Conservation (phyloP, 208 protist species). For the Trichomonas gallinae region DNA sequence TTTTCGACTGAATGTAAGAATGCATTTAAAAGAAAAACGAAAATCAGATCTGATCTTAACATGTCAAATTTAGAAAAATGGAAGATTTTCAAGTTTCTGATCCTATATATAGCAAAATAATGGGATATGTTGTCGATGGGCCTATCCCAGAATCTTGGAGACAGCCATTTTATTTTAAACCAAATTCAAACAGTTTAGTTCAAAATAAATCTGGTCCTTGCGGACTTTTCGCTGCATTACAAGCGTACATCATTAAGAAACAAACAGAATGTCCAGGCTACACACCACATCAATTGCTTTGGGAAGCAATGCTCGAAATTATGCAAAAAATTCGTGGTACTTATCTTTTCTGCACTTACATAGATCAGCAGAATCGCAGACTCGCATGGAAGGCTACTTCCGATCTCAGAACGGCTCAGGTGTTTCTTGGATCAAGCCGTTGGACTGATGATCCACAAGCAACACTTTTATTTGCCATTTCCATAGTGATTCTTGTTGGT, state of each 20-base stretch:
- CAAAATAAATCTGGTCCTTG: constrained; percentile 5
- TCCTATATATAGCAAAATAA: neutral
- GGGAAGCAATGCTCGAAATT: neutral
- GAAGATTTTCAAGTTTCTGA: neutral
- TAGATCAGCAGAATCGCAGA: neutral
- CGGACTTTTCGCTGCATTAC: neutral
- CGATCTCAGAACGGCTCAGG: neutral
- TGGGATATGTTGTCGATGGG: neutral
- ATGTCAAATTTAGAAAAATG: neutral
- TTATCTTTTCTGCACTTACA: neutral
- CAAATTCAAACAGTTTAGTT: neutral
- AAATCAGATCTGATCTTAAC: too few species aligned
- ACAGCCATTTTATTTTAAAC: neutral
- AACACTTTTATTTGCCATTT: neutral
- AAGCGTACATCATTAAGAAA: neutral
- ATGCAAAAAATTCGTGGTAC: neutral
- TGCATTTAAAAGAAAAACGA: too few species aligned
- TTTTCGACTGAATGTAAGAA: too few species aligned
- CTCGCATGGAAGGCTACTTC: neutral
- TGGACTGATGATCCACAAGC: neutral
- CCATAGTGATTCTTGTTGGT: neutral
- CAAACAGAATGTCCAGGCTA: neutral
- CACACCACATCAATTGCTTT: neutral
- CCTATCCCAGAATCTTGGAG: neutral
- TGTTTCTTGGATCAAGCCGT: neutral